Conservation (phyloP, 2,329 filamentous ascomycete species). For the Fusarium abutilonis region DNA sequence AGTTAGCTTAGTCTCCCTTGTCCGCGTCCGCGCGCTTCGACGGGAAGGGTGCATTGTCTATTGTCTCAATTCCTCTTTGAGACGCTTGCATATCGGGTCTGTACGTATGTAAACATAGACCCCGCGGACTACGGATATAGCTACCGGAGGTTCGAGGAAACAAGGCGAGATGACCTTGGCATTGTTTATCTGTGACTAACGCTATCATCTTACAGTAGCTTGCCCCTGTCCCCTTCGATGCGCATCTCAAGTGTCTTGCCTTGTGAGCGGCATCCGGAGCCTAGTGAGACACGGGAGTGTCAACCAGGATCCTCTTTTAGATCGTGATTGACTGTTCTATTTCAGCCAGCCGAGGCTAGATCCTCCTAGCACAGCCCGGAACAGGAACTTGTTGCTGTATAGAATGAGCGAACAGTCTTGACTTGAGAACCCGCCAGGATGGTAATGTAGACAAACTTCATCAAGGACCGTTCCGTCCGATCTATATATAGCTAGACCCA, state of each 20-base stretch:
- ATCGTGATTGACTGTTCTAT: slow-evolving; percentile 27
- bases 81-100: slow-evolving; percentile 25
- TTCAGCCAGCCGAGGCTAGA: slow-evolving; percentile 16
- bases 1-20: background rate
- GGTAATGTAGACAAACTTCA: background rate
- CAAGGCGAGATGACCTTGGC: slow-evolving; percentile 16
- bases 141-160: slow-evolving; percentile 13
- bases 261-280: slow-evolving; percentile 37
- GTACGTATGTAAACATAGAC: background rate
- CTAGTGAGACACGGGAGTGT: slow-evolving; percentile 48
- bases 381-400: background rate
- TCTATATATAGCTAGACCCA: background rate
- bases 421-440: slow-evolving; percentile 9
- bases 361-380: background rate
- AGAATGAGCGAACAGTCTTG: slow-evolving; percentile 1
- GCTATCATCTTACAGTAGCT: background rate
- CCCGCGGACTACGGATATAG: slow-evolving; percentile 19
- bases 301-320: slow-evolving; percentile 40
- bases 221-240: slow-evolving; percentile 1
- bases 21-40: slow-evolving; percentile 9
- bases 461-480: slow-evolving; percentile 18
- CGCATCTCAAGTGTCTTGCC: slow-evolving; percentile 36
- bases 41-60: slow-evolving; percentile 19
- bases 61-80: slow-evolving; percentile 28
- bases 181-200: slow-evolving; percentile 3